A percentile compares a stretch with the other conserved stretches of the same genome.
These are phyloP conservation scores for Poteriospumella lacustris DNA, from an alignment of 108 stramenopile genomes.

Conservation along the genomic window DNA sequence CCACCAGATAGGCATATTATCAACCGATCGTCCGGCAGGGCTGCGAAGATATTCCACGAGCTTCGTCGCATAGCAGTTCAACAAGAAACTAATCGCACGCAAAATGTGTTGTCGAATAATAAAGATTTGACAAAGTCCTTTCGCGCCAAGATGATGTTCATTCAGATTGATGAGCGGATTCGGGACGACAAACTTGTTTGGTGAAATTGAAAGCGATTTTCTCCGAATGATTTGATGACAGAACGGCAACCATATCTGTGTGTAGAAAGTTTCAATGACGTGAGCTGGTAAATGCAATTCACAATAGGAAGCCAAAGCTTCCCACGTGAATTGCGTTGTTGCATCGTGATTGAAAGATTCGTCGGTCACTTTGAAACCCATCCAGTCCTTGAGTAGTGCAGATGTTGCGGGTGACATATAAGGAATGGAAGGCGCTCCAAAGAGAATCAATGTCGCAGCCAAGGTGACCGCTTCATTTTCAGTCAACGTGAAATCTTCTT, in stretches of 20 bases:
- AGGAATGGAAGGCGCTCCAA: neutral
- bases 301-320: neutral
- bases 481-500: neutral
- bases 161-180: neutral
- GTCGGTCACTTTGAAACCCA: no score
- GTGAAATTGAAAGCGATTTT: neutral
- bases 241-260: neutral
- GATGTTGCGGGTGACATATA: no score
- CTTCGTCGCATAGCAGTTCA: neutral
- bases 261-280: neutral
- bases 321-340: neutral
- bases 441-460: neutral
- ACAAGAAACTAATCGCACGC: neutral
- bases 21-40: neutral
- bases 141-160: neutral
- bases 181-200: neutral
- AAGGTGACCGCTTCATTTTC: neutral
- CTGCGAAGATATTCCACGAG: neutral
- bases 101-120: neutral
- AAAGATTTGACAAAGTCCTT: neutral
- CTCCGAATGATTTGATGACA: neutral
- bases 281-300: neutral
- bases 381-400: no score
- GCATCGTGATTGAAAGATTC: no score
- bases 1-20: slow-evolving; percentile 44